Conservation (phyloP, 768 basidiomycete species). For the Xerocomellus amylosporus region DNA sequence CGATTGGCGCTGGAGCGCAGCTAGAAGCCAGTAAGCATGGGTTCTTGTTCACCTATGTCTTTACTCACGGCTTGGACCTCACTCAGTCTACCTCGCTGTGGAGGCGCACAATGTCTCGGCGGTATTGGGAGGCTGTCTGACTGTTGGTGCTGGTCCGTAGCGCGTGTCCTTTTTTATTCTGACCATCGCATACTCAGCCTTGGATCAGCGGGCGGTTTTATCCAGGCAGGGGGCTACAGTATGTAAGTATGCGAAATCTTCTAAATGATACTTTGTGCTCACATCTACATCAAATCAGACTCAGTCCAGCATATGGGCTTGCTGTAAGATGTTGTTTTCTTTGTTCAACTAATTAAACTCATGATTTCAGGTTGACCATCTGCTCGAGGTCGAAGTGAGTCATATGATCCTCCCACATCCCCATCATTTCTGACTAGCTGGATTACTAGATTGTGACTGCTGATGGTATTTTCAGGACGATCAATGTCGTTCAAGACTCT, state of each 20-base stretch:
- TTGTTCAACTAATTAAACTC: background rate
- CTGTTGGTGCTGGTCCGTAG: conserved; percentile 16
- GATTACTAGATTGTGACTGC: conserved; percentile 37
- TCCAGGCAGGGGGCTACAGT: conserved; percentile 48
- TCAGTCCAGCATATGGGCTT: conserved; percentile 20
- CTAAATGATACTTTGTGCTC: background rate
- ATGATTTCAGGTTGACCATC: conserved; percentile 40
- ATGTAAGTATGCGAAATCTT: conserved; percentile 6
- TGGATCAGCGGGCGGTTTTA: conserved; percentile 39
- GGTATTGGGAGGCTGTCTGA: conserved; percentile 17
- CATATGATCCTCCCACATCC: background rate
- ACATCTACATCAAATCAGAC: background rate
- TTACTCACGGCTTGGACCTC: background rate
- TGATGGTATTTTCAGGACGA: conserved; percentile 36
- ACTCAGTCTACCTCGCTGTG: conserved; percentile 11
- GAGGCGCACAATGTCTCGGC: conserved; percentile 12
- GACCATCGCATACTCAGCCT: background rate
- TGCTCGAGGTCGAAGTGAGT: conserved; percentile 38
- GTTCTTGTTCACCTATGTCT: background rate
- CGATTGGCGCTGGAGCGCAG: conserved; percentile 15
- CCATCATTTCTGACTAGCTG: background rate
- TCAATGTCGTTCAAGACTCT: conserved; percentile 39
- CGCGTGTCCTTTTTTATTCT: too few relatives aligned
- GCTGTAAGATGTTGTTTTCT: background rate
- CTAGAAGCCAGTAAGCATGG: conserved; percentile 5